A percentile compares a stretch with the other conserved stretches of the same genome.
phyloP scores from a whole-genome alignment of 2,329 filamentous ascomycete genomes.

The Claviceps digitariae region DNA sequence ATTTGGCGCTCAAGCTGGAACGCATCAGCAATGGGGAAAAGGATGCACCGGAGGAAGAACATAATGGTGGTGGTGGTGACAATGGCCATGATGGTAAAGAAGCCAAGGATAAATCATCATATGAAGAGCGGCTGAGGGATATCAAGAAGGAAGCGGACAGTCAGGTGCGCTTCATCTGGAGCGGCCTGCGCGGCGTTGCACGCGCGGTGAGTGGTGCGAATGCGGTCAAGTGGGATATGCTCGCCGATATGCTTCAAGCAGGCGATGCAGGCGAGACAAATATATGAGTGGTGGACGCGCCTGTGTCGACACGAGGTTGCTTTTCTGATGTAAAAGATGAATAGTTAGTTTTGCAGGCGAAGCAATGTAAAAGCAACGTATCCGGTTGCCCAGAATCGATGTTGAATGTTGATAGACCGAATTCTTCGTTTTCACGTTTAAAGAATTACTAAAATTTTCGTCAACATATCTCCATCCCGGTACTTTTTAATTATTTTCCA shows the following conservation, averaged over 20 bases:
- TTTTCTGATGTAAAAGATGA: too few species aligned
- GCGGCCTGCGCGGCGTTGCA: constrained; percentile 61
- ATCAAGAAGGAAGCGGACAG: constrained; percentile 51
- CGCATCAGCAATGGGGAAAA: constrained; percentile 32
- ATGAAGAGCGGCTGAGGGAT: constrained; percentile 37
- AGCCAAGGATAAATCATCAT: constrained; percentile 23
- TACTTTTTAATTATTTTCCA: too few species aligned
- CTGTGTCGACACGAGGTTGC: too few species aligned
- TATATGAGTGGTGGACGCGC: too few species aligned
- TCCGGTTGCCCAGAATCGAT: too few species aligned
- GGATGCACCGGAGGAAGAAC: constrained; percentile 9
- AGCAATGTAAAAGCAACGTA: too few species aligned
- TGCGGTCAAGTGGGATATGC: constrained; percentile 57
- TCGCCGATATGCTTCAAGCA: constrained; percentile 67
- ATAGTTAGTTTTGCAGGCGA: too few species aligned
- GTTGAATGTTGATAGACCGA: too few species aligned
- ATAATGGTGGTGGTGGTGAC: constrained; percentile 9
- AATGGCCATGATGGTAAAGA: constrained; percentile 8
- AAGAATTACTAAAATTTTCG: too few species aligned
- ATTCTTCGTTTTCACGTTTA: too few species aligned
- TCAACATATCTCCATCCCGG: too few species aligned
- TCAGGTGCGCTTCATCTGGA: constrained; percentile 54
- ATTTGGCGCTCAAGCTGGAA: constrained; percentile 58
- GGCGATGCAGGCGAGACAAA: constrained; percentile 10
- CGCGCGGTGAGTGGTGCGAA: constrained; percentile 53